A percentile compares a stretch with the other conserved stretches of the same genome.
Conservation (phyloP, 805 yeast species). For the Saturnispora mendoncae region DNA sequence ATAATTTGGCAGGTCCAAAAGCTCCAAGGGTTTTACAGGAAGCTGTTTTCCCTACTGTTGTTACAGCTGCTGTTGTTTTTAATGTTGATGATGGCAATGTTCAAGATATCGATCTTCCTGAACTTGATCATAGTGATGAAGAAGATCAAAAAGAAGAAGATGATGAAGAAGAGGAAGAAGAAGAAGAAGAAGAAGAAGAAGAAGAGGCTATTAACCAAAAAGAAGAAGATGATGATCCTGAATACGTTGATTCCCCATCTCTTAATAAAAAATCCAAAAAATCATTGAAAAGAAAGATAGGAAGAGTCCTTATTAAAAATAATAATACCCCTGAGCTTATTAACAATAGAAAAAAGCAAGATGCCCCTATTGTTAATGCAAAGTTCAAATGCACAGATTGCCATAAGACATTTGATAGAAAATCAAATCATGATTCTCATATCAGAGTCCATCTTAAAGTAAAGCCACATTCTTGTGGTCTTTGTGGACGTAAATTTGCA, state of each 20-base stretch:
- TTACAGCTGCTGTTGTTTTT: too few relatives aligned
- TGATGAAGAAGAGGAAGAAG: background rate
- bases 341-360: background rate
- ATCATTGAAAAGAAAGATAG: background rate
- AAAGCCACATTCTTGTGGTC: slow-evolving; percentile 11
- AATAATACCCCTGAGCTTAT: too few relatives aligned
- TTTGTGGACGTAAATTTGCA: slow-evolving; percentile 14
- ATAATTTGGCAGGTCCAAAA: too few relatives aligned
- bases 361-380: background rate
- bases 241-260: background rate
- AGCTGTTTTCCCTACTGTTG: too few relatives aligned
- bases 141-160: background rate
- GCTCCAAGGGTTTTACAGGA: too few relatives aligned
- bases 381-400: slow-evolving; percentile 10
- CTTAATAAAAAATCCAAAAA: background rate
- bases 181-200: background rate
- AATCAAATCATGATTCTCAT: slow-evolving; percentile 16
- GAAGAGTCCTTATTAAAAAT: too few relatives aligned
- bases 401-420: slow-evolving; percentile 12
- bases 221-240: background rate
- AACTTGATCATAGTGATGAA: too few relatives aligned
- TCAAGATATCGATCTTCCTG: too few relatives aligned
- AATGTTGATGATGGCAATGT: too few relatives aligned
- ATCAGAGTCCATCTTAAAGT: slow-evolving; percentile 11
- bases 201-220: background rate